Conservation (phyloP, 2,329 filamentous ascomycete genomes). For the Grosmannia penicillata region DNA sequence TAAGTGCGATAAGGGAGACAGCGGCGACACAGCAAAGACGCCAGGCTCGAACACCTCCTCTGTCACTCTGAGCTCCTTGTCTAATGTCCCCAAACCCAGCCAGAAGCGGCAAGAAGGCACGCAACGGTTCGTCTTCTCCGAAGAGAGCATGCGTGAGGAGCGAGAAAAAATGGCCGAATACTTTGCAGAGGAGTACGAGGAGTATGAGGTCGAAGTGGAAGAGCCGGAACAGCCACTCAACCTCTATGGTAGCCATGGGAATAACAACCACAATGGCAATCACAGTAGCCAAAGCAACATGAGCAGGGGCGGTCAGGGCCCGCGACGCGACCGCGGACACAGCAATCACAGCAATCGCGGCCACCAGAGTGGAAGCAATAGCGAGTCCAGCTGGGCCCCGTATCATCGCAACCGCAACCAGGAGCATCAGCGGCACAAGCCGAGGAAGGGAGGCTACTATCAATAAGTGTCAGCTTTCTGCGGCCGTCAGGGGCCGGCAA, state of each 20-base stretch:
- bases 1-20: slow-evolving; percentile 29
- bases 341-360: not conserved
- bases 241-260: not conserved
- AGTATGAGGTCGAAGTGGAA: slow-evolving; percentile 66
- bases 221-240: slow-evolving; percentile 23
- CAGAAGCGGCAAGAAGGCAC: slow-evolving; percentile 50
- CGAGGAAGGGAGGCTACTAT: slow-evolving; percentile 3
- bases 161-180: slow-evolving; percentile 50
- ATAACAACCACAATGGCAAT: not conserved
- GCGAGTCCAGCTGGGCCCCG: not conserved
- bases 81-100: slow-evolving; percentile 23
- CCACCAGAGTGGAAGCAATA: not conserved
- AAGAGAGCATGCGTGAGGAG: slow-evolving; percentile 59
- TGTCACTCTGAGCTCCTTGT: slow-evolving; percentile 22
- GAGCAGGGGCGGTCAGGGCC: not conserved
- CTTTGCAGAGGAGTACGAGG: slow-evolving; percentile 61
- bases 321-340: slow-evolving; percentile 4
- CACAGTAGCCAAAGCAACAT: too few species aligned
- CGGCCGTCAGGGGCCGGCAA: not conserved
- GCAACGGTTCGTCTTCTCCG: slow-evolving; percentile 78
- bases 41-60: slow-evolving; percentile 24
- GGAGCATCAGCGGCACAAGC: slow-evolving; percentile 2
- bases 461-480: not conserved
- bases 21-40: slow-evolving; percentile 17
- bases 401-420: slow-evolving; percentile 3